Conservation (phyloP, 202 grass and related monocot species). For the Carex sylvatica region DNA sequence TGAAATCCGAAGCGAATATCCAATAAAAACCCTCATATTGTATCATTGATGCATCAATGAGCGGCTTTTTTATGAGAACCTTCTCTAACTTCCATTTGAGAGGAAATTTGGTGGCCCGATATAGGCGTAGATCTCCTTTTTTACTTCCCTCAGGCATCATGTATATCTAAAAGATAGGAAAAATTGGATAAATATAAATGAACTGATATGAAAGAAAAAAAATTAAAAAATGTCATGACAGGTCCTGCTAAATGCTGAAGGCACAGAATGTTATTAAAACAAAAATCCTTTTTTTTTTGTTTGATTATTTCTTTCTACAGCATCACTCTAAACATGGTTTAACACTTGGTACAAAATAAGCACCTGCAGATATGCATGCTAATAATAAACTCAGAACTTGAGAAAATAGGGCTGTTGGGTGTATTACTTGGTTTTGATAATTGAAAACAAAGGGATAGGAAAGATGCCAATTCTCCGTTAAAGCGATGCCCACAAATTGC, state of each 20-base stretch:
- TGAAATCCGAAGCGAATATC: slow-evolving; percentile 94
- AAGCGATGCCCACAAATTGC: slow-evolving; percentile 94
- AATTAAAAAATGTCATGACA: background rate
- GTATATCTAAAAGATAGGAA: slow-evolving; percentile 60
- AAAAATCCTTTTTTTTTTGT: slow-evolving; percentile 1
- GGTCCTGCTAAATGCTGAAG: background rate
- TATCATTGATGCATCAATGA: slow-evolving; percentile 73
- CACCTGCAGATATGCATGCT: background rate
- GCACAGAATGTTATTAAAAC: background rate
- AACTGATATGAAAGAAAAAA: background rate
- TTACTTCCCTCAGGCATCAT: slow-evolving; percentile 98
- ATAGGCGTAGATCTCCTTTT: slow-evolving; percentile 88
- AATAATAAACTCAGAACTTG: background rate
- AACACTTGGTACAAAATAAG: too few species aligned
- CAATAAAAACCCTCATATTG: slow-evolving; percentile 72
- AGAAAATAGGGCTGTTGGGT: slow-evolving; percentile 8
- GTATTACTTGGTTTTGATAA: slow-evolving; percentile 75
- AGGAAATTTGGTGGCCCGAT: slow-evolving; percentile 86
- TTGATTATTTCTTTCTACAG: slow-evolving; percentile 11
- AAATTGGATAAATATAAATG: background rate
- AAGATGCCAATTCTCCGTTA: slow-evolving; percentile 86
- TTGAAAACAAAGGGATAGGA: slow-evolving; percentile 98
- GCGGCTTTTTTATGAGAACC: slow-evolving; percentile 75
- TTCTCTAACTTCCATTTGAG: slow-evolving; percentile 92
- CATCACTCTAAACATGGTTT: background rate